Base-by-base conservation (phyloP, 306 rosid genomes). In the Vigna nakashimae region DNA sequence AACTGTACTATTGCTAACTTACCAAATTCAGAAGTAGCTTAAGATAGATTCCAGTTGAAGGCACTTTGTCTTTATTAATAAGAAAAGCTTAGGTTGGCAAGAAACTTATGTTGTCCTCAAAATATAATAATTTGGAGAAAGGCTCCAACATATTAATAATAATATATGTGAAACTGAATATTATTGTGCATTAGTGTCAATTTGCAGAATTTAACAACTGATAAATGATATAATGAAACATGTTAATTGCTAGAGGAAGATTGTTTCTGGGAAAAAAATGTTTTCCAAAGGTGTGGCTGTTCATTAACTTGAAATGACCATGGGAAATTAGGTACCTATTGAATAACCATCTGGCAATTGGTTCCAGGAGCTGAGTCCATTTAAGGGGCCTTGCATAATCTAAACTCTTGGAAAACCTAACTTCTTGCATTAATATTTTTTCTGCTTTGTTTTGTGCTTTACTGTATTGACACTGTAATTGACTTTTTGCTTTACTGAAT, bases 321-420 rank as follows among this genome's bases (percentile, higher is more conserved):
- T 0, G 7, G 5, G 45, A 53, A 53, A 42, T 45, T 43, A 36
- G 51, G 46, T 63, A 43, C 32, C 43, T 80, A 65, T 30, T 73
- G 32, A 46, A 45, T 50, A 17, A 55, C 40, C 50, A 65, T 56
- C 18, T 38, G 55, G 28, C 65, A 55, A 43, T 56, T 73, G 59
- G 68, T 45, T 24, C 69, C 56, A 43, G 43, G 45, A 32, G 18
- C 8, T 65, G 22, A 9, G 69, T 46, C 56, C 75, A 74, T 55
- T 66, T 66, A 46, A 50, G 62, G 50, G 48, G 22, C 66, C 66
- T 38, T 64, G n/a, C 76, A 13, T 3, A 1, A 42, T 65, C 42
- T 55, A 30, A 63, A 82, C 74, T 52, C 49, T 52, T 32, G 78
- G 60, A 40, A 46, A 63, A 6, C 66, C 71, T 16, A 56, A 48